These are phyloP conservation scores for Herpotrichia juniperi DNA, from an alignment of 2,329 filamentous ascomycete genomes.

Conservation along the genomic window DNA sequence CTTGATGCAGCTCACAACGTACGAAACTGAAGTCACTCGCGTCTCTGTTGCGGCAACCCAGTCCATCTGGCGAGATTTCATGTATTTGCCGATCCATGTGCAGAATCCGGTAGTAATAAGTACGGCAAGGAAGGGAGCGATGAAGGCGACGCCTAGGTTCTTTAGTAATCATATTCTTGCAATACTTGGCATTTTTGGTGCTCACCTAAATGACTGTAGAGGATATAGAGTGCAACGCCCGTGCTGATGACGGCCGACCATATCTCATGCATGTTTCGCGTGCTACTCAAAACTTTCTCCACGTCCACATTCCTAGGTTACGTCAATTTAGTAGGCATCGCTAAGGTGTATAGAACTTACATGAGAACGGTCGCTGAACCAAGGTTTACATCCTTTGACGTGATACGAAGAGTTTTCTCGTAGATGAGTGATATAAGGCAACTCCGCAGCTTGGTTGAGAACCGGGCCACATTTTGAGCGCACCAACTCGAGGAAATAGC, in stretches of 20 bases:
- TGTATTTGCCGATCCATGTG: conserved; percentile 17
- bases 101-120: conserved; percentile 14
- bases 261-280: conserved; percentile 26
- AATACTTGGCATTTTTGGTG: neutral
- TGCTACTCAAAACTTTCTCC: conserved; percentile 29
- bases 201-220: conserved; percentile 26
- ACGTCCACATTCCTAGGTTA: conserved; percentile 29
- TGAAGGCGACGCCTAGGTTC: conserved; percentile 19
- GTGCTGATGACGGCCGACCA: conserved; percentile 26
- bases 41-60: conserved; percentile 28
- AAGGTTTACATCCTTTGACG: conserved; percentile 20
- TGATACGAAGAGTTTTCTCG: conserved; percentile 24
- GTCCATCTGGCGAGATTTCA: conserved; percentile 20
- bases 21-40: conserved; percentile 26
- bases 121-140: conserved; percentile 27
- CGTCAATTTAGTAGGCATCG: neutral
- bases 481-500: conserved; percentile 31
- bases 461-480: conserved; percentile 25
- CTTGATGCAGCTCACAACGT: conserved; percentile 25
- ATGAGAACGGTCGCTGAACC: conserved; percentile 32
- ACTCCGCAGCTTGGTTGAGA: conserved; percentile 28
- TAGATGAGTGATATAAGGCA: conserved; percentile 31
- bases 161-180: no score
- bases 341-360: conserved; percentile 6
- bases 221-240: conserved; percentile 26